Conservation (phyloP, 139 green algal genomes). For the Zygnema circumcarinatum region DNA sequence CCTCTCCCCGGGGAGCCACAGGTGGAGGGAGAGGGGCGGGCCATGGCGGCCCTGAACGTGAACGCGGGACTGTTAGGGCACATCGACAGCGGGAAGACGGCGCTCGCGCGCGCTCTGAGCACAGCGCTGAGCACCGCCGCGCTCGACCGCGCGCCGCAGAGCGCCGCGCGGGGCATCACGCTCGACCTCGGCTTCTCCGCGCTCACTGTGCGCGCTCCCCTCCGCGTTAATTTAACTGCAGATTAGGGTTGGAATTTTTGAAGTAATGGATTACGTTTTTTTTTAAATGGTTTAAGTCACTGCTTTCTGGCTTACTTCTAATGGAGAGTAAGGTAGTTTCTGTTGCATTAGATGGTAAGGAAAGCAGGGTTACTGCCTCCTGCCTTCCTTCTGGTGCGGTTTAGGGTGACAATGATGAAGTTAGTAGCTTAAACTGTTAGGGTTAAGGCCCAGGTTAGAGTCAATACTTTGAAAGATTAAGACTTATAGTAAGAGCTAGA, state of each 20-base stretch:
- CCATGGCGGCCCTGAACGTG: slow-evolving; percentile 72
- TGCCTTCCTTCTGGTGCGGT: no score
- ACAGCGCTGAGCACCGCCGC: slow-evolving; percentile 90
- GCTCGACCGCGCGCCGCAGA: slow-evolving; percentile 96
- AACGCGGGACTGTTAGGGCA: slow-evolving; percentile 94
- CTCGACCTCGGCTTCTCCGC: slow-evolving; percentile 96
- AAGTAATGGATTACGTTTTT: neutral
- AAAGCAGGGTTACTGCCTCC: no score
- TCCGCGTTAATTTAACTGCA: neutral
- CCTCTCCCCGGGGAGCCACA: no score
- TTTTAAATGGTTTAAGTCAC: neutral
- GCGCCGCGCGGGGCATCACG: slow-evolving; percentile 91
- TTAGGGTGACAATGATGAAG: no score
- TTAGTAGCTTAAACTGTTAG: no score
- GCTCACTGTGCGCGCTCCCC: no score
- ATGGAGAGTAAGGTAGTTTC: neutral
- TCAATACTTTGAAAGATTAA: no score
- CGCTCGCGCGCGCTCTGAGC: slow-evolving; percentile 81
- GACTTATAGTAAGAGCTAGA: no score
- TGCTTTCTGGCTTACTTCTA: neutral
- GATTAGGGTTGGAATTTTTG: neutral
- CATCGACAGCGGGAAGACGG: slow-evolving; percentile 96
- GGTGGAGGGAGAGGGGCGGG: slow-evolving; percentile 15
- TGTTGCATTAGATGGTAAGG: neutral
- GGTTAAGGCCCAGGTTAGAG: no score